These are phyloP conservation scores for Lentinula detonsa DNA, from an alignment of 768 basidiomycete genomes.

Conservation along the genomic window DNA sequence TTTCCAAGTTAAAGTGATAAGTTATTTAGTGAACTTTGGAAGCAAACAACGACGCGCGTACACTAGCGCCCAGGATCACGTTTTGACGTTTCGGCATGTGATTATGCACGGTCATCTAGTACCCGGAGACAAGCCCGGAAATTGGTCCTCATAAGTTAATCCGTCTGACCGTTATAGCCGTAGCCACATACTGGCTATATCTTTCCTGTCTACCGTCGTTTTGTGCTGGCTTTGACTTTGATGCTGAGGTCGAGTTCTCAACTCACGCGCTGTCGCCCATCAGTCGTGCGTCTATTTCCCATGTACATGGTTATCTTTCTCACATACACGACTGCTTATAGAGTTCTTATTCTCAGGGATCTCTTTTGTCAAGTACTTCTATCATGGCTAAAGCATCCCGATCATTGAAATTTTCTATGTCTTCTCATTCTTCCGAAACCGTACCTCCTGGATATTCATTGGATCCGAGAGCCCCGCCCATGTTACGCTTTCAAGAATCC, in stretches of 20 bases:
- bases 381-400: neutral
- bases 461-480: slow-evolving; percentile 54
- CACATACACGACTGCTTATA: neutral
- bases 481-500: slow-evolving; percentile 70
- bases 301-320: neutral
- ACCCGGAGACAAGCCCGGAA: neutral
- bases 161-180: neutral
- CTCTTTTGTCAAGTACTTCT: neutral
- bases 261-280: neutral
- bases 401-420: slow-evolving; percentile 1
- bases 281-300: slow-evolving; percentile 4
- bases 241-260: slow-evolving; percentile 2
- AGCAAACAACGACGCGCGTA: slow-evolving; percentile 2
- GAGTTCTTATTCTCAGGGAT: neutral
- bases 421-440: slow-evolving; percentile 18
- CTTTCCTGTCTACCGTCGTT: neutral
- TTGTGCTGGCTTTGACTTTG: neutral
- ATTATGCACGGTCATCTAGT: neutral
- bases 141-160: neutral
- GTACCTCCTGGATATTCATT: slow-evolving; percentile 41
- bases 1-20: neutral
- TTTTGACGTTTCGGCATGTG: neutral
- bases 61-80: neutral
- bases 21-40: neutral
- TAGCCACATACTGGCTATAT: neutral